These are phyloP conservation scores for Fusarium equiseti DNA, from an alignment of 2,329 filamentous ascomycete genomes.

Conservation along the genomic window DNA sequence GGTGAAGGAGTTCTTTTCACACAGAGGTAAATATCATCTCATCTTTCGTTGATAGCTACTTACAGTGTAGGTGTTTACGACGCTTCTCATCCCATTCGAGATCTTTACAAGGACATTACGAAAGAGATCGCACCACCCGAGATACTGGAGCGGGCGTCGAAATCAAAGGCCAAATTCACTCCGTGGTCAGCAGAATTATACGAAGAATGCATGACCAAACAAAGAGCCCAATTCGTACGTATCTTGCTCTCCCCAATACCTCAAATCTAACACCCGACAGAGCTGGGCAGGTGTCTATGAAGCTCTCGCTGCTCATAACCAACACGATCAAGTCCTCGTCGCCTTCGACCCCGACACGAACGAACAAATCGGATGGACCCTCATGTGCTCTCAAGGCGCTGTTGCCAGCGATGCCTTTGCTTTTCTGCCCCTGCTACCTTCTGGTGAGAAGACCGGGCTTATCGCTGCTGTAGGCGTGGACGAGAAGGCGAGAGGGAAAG, in stretches of 20 bases:
- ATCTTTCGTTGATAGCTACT: fast-evolving
- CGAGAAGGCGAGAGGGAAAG: constrained; percentile 36
- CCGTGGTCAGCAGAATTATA: constrained; percentile 42
- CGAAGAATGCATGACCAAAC: constrained; percentile 44
- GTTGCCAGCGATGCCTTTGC: constrained; percentile 4
- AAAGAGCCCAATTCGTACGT: constrained; percentile 37
- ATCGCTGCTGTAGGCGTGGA: constrained; percentile 44
- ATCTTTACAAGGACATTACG: constrained; percentile 39
- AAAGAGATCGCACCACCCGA: constrained; percentile 16
- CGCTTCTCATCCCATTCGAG: constrained; percentile 1
- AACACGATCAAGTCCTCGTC: constrained; percentile 41
- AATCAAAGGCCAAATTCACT: constrained; percentile 31
- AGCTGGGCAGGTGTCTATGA: constrained; percentile 36
- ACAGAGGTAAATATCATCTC: constrained; percentile 12
- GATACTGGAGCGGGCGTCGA: constrained; percentile 37
- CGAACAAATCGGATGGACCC: constrained; percentile 43
- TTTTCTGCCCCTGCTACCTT: constrained; percentile 38
- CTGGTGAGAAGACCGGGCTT: constrained; percentile 38
- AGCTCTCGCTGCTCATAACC: constrained; percentile 23
- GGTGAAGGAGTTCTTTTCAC: constrained; percentile 36
- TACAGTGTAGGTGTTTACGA: constrained; percentile 15
- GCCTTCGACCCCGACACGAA: constrained; percentile 44
- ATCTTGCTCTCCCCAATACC: fast-evolving
- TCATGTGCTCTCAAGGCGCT: constrained; percentile 37
- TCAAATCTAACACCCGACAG: constrained; percentile 1